Conservation (phyloP, 345 rosid genomes). For the Nasturtium officinale region DNA sequence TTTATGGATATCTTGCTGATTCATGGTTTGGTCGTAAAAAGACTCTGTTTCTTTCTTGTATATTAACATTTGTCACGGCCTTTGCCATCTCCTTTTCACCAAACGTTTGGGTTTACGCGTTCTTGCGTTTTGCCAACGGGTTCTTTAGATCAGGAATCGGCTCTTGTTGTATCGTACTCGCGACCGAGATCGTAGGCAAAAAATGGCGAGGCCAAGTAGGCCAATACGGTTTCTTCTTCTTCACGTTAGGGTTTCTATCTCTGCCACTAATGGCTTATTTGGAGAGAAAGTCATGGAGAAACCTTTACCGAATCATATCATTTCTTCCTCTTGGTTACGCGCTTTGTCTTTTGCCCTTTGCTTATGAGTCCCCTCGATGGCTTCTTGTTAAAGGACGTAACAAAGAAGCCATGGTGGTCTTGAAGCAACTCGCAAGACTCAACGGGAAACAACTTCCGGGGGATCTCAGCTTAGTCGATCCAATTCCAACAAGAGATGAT, state of each 20-base stretch:
- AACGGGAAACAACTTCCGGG: slow-evolving; percentile 58
- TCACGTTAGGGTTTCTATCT: slow-evolving; percentile 69
- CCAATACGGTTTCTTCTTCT: slow-evolving; percentile 75
- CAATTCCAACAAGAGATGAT: slow-evolving; percentile 24
- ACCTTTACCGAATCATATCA: slow-evolving; percentile 54
- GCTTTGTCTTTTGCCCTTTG: slow-evolving; percentile 49
- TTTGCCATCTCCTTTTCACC: slow-evolving; percentile 72
- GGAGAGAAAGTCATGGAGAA: slow-evolving; percentile 66
- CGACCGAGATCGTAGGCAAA: slow-evolving; percentile 68
- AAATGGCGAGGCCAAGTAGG: slow-evolving; percentile 83
- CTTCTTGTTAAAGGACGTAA: slow-evolving; percentile 54
- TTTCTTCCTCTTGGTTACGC: slow-evolving; percentile 56
- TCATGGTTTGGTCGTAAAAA: slow-evolving; percentile 64
- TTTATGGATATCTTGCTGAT: slow-evolving; percentile 63
- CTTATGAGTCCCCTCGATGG: slow-evolving; percentile 86
- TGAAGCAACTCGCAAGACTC: slow-evolving; percentile 49
- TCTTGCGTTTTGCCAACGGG: slow-evolving; percentile 68
- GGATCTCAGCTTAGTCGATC: slow-evolving; percentile 47
- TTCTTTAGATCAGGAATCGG: slow-evolving; percentile 65
- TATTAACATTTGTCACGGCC: slow-evolving; percentile 55
- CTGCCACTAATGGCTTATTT: slow-evolving; percentile 62
- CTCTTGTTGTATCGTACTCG: slow-evolving; percentile 69
- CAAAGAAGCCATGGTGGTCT: slow-evolving; percentile 58
- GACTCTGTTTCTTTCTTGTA: slow-evolving; percentile 52
- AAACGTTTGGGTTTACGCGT: slow-evolving; percentile 63